Base-by-base conservation (phyloP, 306 rosid species). In the Malus fusca region DNA sequence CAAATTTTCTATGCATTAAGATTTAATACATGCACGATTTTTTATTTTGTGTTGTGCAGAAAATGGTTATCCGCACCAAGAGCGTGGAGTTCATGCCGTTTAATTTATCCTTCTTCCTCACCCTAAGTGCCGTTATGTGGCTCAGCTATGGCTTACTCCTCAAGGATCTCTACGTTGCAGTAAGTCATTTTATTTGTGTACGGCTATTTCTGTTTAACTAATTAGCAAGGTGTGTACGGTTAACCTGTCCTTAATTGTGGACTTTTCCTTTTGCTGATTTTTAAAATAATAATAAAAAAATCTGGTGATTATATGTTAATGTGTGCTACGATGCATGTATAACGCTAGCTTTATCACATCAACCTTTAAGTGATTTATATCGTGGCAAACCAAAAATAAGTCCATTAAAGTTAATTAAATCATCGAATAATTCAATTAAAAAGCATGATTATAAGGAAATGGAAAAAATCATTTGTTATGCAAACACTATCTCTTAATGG, bases 41-140 rank as follows among this genome's bases (percentile, higher is more conserved):
- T 67, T 60, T 44, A 48, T 6, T 72, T 53, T 15, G 19, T 15
- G 15, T 48, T 63, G 66, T 71, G 55, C 76, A 96, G 99, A 87
- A 88, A 80, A 83, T 84, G 83, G 99, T 96, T 6, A 71, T 96
- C 68, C 97, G 97, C 13, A 96, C 99, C 35, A 96, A 92, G 81
- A 96, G 99, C 84, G 97, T 96, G 15, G 98, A 96, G 85, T 96
- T 85, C 87, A 96, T 96, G 99, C 99, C 99, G 5, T 82, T 96
- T 67, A 25, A 81, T 66, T 75, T 96, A 17, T 92, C 99, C 42
- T 66, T 90, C 48, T 96, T 96, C 74, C 96, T 96, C 85, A 96
- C 99, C 23, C 71, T 89, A 48, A 92, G 99, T 33, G 99, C 99
- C 3, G 18, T 86, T 52, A 82, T 65, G 80, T 96, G 99, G 99